Evolutionary conservation across 208 protist species (phyloP), one percentile per base, ranked within the genome.

Genomic region (Acanthamoeba castellanii): DNA sequence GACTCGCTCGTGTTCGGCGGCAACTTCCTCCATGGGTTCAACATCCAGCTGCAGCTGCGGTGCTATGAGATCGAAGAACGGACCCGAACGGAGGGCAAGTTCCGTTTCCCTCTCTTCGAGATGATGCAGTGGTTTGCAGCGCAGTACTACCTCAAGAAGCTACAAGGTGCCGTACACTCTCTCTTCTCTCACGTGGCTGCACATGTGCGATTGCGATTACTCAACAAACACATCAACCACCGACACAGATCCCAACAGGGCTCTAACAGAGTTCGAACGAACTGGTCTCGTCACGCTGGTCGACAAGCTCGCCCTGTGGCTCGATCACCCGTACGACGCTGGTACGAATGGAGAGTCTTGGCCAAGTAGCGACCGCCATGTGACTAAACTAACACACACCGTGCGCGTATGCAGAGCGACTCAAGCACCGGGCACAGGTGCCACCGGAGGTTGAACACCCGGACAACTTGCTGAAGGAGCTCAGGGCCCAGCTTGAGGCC

Each of bases 1-100:
- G 96, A 97, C 57, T 96, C 95, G 30, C 50, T 97, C 25, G 96
- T 97, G 22, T 97, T 97, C 95, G 96, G 96, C 20, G 96, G 96
- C 47, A 97, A 97, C 92, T 97, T 97, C 61, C 50, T 97, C 34
- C 96, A 96, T 87, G 66, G 11, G 0, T 64, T 82, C 37, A 70
- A n/a, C 37, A 68, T 94, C 22, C 27, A 27, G 3, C 66, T 97
- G 95, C 95, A 97, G 72, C 72, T 96, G 32, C 9, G 14, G 9
- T 90, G 72, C 61, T 81, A 84, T 25, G 72, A 85, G 42, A 32
- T 97, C 22, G 94, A 96, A 52, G 37, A 81, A 6, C 42, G 72
- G 18, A 94, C 94, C 18, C 16, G 61, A 11, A 85, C 94, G 22
- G 52, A 27, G 37, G 66, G 57, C 3, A 95, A 96, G 66, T 96